Base-by-base conservation (phyloP, 768 basidiomycete genomes). In the Heimioporus sp. region DNA sequence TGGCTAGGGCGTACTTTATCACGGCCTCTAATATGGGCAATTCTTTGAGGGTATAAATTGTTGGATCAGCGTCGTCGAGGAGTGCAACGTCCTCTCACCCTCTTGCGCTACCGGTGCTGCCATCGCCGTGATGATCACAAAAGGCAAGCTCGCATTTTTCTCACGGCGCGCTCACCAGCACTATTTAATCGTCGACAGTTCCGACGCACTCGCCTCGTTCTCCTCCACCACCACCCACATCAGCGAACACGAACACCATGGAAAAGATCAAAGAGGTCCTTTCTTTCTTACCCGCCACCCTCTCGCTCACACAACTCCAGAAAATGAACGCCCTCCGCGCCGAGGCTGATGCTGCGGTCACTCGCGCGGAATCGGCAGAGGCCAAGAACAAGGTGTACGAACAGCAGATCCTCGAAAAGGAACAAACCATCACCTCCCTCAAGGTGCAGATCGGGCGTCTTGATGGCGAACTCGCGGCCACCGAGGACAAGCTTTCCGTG, bases 11-110 rank as follows among this genome's bases (percentile, higher is more conserved):
- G 15, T 39, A 93, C 93, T 90, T 89, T 72, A 97, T 93, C 59
- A 98, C 83, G 30, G 89, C 80, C 78, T 98, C 96, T 64, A 98
- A 86, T 70, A 98, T 92, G 53, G 91, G 86, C 56, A 94, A 78
- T 76, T 98, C 96, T 86, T 28, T 28, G 74, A 65, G 65, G 10
- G 51, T 62, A 68, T 63, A 66, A 65, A 63, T 17, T 28, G 24
- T 28, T 20, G 36, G 43, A 41, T 55, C 37, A 56, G 67, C 51
- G 41, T 31, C 34, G 7, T 34, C n/a, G 8, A 13, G 9, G 2
- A 16, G 13, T 16, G 16, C 13, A 35, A 16, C 11, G 35, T 7
- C 12, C 16, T 16, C 73, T 57, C 58, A 87, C 90, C 90, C 80
- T 91, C 87, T 61, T 90, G 90, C 49, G 89, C 83, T 48, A 92